Base-by-base conservation (phyloP, 78 protist genomes). In the Cyanophora paradoxa region DNA sequence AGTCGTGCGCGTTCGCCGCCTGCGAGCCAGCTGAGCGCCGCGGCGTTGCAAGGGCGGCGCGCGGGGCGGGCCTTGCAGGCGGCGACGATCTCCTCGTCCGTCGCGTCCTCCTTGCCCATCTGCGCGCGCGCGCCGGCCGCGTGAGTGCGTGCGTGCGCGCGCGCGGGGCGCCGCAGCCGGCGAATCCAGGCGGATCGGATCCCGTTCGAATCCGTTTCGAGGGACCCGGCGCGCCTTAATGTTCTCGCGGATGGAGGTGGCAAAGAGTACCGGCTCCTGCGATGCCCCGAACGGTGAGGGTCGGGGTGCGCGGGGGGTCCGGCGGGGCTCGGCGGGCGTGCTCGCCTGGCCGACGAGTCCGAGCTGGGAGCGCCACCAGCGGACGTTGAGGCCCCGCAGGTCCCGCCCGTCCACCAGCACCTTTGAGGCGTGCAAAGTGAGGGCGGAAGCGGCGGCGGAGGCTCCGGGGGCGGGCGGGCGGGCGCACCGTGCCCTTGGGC, bases 1-100 rank as follows among this genome's bases (percentile, higher is more conserved):
- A 91, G 44, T 82, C 81, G 74, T 92, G 95, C 13, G 95, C 93
- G 62, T 91, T 91, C 30, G 99, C 92, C 8, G 98, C 97, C 19
- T 84, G 80, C 28, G 39, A 52, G 28, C 90, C 26, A 36, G 86
- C 88, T 3, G n/a, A n/a, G n/a, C n/a, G n/a, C n/a, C n/a, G n/a
- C n/a, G n/a, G n/a, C n/a, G n/a, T n/a, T n/a, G n/a, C n/a, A n/a
- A n/a, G n/a, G n/a, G n/a, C n/a, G n/a, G n/a, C n/a, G n/a, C n/a
- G n/a, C n/a, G n/a, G n/a, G n/a, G n/a, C n/a, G n/a, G n/a, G n/a
- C n/a, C n/a, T n/a, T n/a, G n/a, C n/a, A n/a, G n/a, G n/a, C n/a
- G n/a, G n/a, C n/a, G n/a, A n/a, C n/a, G n/a, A n/a, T n/a, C n/a
- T n/a, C n/a, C n/a, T n/a, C n/a, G n/a, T n/a, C n/a, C n/a, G n/a